Conservation (phyloP, 306 rosid species). For the Luffa aegyptiaca region DNA sequence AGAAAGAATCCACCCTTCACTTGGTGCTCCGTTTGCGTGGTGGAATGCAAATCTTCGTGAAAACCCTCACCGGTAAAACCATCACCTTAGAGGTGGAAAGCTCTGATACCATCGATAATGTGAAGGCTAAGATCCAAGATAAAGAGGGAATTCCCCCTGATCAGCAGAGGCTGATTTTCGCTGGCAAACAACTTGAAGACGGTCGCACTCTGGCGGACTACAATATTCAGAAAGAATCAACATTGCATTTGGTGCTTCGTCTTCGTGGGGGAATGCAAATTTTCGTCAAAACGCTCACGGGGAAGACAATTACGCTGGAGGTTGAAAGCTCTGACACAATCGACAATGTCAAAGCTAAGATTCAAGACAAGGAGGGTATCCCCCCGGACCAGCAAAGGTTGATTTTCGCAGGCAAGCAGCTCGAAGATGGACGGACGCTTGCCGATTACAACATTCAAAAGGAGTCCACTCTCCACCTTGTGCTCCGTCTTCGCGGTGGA, state of each 20-base stretch:
- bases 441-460: constrained; percentile 1
- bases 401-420: background rate
- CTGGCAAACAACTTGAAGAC: background rate
- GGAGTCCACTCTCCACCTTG: background rate
- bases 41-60: constrained; percentile 2
- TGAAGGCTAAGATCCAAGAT: background rate
- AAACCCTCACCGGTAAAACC: background rate
- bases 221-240: background rate
- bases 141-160: background rate
- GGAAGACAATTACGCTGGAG: background rate
- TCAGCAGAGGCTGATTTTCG: background rate
- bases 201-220: background rate
- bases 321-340: background rate
- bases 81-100: constrained; percentile 1
- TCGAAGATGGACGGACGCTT: background rate
- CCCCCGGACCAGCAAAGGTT: background rate
- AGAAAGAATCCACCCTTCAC: background rate
- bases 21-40: background rate
- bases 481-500: background rate
- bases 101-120: constrained; percentile 1
- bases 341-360: background rate
- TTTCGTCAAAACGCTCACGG: background rate
- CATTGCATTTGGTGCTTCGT: background rate
- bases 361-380: background rate
- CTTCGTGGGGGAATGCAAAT: constrained; percentile 2